These are phyloP conservation scores for Trifolium fragiferum DNA, from an alignment of 306 rosid species.

Conservation along the genomic window DNA sequence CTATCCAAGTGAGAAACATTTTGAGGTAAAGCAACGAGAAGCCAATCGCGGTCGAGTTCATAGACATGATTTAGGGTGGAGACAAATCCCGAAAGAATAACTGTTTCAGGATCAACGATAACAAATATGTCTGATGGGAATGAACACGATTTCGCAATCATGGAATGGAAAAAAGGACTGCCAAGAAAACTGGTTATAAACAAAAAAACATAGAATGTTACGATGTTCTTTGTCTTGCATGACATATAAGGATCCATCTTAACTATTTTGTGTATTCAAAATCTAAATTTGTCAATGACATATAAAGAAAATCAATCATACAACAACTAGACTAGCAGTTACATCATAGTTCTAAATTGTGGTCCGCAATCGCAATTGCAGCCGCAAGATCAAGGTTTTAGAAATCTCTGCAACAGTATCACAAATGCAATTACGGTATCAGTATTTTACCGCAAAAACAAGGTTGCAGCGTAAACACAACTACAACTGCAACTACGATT, in stretches of 20 bases:
- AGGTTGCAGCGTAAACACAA: background rate
- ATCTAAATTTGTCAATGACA: constrained; percentile 15
- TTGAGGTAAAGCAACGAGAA: constrained; percentile 74
- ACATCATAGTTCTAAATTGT: background rate
- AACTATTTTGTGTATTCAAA: constrained; percentile 12
- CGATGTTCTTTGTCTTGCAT: background rate
- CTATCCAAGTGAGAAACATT: constrained; percentile 63
- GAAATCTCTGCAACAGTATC: background rate
- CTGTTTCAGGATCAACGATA: constrained; percentile 68
- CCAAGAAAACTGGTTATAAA: constrained; percentile 81
- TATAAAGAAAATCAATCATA: background rate
- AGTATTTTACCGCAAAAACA: background rate
- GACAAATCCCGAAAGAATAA: constrained; percentile 73
- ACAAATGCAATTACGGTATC: background rate
- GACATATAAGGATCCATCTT: background rate
- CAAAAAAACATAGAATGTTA: constrained; percentile 16
- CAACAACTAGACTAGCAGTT: background rate
- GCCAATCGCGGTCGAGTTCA: constrained; percentile 76
- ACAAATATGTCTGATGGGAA: constrained; percentile 68
- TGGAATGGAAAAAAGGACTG: constrained; percentile 89
- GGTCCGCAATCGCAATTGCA: background rate
- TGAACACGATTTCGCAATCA: constrained; percentile 68
- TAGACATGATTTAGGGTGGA: constrained; percentile 65
- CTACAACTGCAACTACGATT: background rate
- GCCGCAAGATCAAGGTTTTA: background rate